phyloP scores from a whole-genome alignment of 345 rosid species.

The Erucastrum elatum region DNA sequence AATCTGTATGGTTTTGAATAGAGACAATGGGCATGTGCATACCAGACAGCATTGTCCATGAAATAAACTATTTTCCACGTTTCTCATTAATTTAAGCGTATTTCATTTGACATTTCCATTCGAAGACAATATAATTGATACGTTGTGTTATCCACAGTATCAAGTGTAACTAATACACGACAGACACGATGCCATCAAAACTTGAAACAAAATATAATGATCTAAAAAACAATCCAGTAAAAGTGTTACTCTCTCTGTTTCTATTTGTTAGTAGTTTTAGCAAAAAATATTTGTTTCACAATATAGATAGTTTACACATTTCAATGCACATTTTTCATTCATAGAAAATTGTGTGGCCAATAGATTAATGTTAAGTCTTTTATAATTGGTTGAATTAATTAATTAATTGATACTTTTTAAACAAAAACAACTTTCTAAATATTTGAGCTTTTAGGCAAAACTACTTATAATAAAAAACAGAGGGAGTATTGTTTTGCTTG shows the following conservation, averaged over 20 bases:
- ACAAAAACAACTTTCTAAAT: no score
- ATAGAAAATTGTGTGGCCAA: no score
- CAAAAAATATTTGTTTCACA: no score
- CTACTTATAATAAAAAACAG: no score
- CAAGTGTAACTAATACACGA: not conserved
- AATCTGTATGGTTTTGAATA: not conserved
- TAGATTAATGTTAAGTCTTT: no score
- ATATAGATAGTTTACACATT: no score
- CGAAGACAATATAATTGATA: not conserved
- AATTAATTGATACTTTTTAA: no score
- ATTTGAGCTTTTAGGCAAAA: no score
- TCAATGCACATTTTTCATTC: no score
- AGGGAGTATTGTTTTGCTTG: not conserved
- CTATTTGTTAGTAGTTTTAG: no score
- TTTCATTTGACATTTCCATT: not conserved
- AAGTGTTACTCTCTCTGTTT: no score
- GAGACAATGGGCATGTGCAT: not conserved
- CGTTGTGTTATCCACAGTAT: not conserved
- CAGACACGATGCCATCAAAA: not conserved
- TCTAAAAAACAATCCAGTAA: not conserved
- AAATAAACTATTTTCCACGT: not conserved
- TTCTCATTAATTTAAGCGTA: not conserved
- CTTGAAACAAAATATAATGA: not conserved
- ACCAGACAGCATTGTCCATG: not conserved
- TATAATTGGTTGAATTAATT: no score